Evolutionary conservation across 805 yeast species (phyloP).

Genomic region (Candida michaelii): DNA sequence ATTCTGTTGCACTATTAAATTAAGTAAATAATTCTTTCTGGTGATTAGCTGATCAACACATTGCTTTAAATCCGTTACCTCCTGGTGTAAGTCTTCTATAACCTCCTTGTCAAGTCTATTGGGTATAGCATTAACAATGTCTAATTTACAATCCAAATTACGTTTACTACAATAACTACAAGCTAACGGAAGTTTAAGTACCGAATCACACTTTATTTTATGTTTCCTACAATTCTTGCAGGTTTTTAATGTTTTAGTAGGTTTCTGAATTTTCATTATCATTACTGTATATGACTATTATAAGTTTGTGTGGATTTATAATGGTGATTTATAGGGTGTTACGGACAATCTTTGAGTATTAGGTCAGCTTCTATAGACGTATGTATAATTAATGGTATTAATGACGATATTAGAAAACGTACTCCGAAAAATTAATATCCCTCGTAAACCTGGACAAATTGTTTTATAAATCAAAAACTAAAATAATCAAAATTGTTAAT

Average conservation of each 20-base stretch:
- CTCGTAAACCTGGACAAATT: neutral
- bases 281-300: neutral
- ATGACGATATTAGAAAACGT: neutral
- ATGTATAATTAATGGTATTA: too few relatives aligned
- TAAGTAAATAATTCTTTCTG: slow-evolving; percentile 17
- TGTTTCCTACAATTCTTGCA: slow-evolving; percentile 66
- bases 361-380: too few relatives aligned
- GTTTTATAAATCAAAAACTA: neutral
- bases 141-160: slow-evolving; percentile 53
- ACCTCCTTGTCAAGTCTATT: slow-evolving; percentile 38
- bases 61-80: slow-evolving; percentile 23
- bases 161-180: slow-evolving; percentile 58
- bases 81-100: slow-evolving; percentile 25
- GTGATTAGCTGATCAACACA: slow-evolving; percentile 25
- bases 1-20: slow-evolving; percentile 10
- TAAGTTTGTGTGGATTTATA: neutral
- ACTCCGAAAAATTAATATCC: neutral
- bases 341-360: too few relatives aligned
- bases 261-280: slow-evolving; percentile 12
- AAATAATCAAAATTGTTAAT: slow-evolving; percentile 1
- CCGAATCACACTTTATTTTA: slow-evolving; percentile 65
- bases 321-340: too few relatives aligned
- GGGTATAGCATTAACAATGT: slow-evolving; percentile 50
- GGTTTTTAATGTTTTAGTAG: slow-evolving; percentile 43
- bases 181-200: slow-evolving; percentile 49